These are phyloP conservation scores for Suillus subaureus DNA, from an alignment of 768 basidiomycete species.

Conservation along the genomic window DNA sequence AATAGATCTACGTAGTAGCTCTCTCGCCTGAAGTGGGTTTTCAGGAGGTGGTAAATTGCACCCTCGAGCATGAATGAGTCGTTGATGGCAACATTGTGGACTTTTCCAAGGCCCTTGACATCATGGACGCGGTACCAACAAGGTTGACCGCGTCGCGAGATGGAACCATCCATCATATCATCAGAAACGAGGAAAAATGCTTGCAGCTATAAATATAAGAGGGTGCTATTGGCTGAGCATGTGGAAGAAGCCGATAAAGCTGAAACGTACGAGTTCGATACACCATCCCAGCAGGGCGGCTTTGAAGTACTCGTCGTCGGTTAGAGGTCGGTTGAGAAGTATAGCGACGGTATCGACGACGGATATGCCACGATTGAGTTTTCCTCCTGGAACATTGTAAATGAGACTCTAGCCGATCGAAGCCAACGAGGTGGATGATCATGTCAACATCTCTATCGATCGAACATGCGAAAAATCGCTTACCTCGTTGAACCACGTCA, in stretches of 20 bases:
- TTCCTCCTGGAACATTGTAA: slow-evolving; percentile 95
- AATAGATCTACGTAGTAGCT: slow-evolving; percentile 86
- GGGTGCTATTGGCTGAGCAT: background rate
- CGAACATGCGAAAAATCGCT: slow-evolving; percentile 25
- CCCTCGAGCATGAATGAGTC: slow-evolving; percentile 96
- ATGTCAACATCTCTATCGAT: background rate
- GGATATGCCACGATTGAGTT: slow-evolving; percentile 95
- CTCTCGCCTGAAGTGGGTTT: slow-evolving; percentile 80
- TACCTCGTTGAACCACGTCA: slow-evolving; percentile 84
- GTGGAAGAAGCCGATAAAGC: background rate
- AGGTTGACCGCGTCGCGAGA: slow-evolving; percentile 92
- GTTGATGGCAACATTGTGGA: slow-evolving; percentile 82
- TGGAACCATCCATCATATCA: slow-evolving; percentile 96
- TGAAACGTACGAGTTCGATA: slow-evolving; percentile 82
- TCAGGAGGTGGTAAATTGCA: slow-evolving; percentile 90
- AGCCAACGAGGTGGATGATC: background rate
- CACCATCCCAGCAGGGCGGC: slow-evolving; percentile 93
- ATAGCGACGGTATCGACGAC: slow-evolving; percentile 94
- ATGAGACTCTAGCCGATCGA: slow-evolving; percentile 64
- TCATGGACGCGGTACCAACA: slow-evolving; percentile 84
- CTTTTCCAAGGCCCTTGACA: slow-evolving; percentile 35
- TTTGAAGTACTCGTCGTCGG: slow-evolving; percentile 86
- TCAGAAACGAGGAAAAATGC: slow-evolving; percentile 96
- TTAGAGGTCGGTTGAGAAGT: slow-evolving; percentile 67
- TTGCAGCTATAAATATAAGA: slow-evolving; percentile 68